phyloP scores from a whole-genome alignment of 495 filamentous ascomycete species.

The Aspergillus bertholletiae region DNA sequence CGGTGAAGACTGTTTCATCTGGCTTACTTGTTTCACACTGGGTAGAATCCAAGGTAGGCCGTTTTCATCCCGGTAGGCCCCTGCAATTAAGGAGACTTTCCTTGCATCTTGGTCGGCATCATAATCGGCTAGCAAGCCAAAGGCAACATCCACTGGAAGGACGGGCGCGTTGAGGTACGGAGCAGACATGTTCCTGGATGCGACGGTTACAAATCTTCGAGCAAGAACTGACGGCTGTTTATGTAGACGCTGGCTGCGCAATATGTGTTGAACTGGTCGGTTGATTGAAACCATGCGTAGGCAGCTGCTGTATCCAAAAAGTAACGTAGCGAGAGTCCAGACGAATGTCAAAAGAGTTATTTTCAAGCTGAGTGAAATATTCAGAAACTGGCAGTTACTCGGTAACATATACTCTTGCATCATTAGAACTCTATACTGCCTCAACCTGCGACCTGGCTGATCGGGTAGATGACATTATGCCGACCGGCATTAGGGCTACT shows the following conservation, averaged over 20 bases:
- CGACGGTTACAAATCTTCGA: not conserved
- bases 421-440: no score
- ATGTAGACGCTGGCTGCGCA: no score
- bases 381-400: no score
- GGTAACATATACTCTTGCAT: no score
- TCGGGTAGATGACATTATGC: not conserved
- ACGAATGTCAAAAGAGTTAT: no score
- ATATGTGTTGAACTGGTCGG: no score
- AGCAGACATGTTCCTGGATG: not conserved
- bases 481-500: not conserved
- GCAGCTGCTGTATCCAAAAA: no score
- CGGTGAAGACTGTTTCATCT: no score
- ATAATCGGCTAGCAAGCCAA: slow-evolving; percentile 14
- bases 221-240: not conserved
- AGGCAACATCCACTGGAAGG: slow-evolving; percentile 10
- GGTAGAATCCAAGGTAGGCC: slow-evolving; percentile 31
- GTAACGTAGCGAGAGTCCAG: no score
- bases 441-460: not conserved
- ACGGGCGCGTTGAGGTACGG: not conserved
- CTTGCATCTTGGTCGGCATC: slow-evolving; percentile 2
- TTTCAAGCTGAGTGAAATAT: no score
- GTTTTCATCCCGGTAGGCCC: slow-evolving; percentile 30
- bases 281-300: no score
- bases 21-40: slow-evolving; percentile 20
- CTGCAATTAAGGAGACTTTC: slow-evolving; percentile 22